Evolutionary conservation across 306 rosid species (phyloP).

Genomic region (Rosa persica): DNA sequence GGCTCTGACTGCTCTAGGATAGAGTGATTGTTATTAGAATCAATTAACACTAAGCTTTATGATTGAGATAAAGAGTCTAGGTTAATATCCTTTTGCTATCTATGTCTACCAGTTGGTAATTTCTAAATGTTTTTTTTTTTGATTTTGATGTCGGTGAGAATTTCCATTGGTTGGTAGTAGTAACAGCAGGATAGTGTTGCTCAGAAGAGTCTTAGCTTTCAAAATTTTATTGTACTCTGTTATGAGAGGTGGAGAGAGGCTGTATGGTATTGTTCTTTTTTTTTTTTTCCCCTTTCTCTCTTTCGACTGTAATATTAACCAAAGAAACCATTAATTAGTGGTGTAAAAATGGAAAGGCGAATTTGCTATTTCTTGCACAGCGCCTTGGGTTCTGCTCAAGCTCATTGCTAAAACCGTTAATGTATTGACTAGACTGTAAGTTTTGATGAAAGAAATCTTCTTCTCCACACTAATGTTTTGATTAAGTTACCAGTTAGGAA

Average conservation of each 20-base stretch:
- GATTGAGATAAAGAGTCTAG: neutral
- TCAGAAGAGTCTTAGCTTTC: neutral
- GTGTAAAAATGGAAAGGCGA: neutral
- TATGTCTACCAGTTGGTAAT: neutral
- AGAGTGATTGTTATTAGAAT: neutral
- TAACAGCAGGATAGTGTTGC: neutral
- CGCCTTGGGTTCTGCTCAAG: neutral
- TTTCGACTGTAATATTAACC: neutral
- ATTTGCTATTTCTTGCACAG: neutral
- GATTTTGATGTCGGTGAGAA: neutral
- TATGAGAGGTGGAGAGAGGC: neutral
- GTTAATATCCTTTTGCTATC: neutral
- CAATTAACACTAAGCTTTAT: neutral
- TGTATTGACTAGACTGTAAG: neutral
- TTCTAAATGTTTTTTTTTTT: too few species aligned
- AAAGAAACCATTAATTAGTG: neutral
- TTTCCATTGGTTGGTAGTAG: neutral
- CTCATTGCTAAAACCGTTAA: neutral
- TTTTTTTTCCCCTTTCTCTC: too few species aligned
- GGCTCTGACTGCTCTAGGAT: conserved; percentile 1
- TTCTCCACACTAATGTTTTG: neutral
- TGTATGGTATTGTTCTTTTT: neutral
- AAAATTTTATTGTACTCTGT: neutral
- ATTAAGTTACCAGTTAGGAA: neutral
- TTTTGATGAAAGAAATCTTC: neutral